Evolutionary conservation across 1,284 basidiomycete genomes (phyloP).

Genomic region (Ganoderma leucocontextum): DNA sequence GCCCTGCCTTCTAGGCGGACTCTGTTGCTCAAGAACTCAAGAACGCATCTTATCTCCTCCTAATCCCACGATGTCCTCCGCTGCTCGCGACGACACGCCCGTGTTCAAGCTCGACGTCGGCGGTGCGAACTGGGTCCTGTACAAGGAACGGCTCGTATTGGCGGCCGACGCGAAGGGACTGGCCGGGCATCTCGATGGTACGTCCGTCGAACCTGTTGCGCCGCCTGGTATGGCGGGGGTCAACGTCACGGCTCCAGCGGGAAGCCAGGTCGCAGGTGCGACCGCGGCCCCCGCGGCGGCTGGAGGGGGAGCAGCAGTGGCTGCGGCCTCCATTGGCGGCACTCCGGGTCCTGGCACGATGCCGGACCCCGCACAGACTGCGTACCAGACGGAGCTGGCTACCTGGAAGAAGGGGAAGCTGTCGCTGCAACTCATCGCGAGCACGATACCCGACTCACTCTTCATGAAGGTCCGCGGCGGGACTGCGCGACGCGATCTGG

Average conservation of each 20-base stretch:
- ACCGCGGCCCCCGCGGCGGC: background rate
- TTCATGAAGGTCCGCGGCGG: slow-evolving; percentile 21
- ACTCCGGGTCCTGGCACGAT: too few species aligned
- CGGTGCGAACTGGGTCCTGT: too few species aligned
- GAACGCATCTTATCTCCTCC: background rate
- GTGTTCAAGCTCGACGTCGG: too few species aligned
- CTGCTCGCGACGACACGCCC: too few species aligned
- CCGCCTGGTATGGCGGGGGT: background rate
- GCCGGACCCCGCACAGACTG: too few species aligned
- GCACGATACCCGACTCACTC: slow-evolving; percentile 15
- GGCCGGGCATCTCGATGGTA: slow-evolving; percentile 20
- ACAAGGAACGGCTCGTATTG: slow-evolving; percentile 10
- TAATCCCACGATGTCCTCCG: slow-evolving; percentile 12
- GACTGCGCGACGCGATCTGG: background rate
- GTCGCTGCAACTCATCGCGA: too few species aligned
- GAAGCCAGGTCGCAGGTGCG: background rate
- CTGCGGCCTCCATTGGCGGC: too few species aligned
- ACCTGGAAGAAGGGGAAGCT: too few species aligned
- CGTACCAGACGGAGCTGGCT: too few species aligned
- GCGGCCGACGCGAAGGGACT: slow-evolving; percentile 20
- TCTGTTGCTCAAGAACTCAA: slow-evolving; percentile 7
- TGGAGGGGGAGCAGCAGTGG: background rate
- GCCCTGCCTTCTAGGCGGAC: too few species aligned
- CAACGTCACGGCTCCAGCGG: background rate
- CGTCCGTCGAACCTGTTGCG: slow-evolving; percentile 14